phyloP scores from a whole-genome alignment of 129 eudicot species.

The Erigeron canadensis region DNA sequence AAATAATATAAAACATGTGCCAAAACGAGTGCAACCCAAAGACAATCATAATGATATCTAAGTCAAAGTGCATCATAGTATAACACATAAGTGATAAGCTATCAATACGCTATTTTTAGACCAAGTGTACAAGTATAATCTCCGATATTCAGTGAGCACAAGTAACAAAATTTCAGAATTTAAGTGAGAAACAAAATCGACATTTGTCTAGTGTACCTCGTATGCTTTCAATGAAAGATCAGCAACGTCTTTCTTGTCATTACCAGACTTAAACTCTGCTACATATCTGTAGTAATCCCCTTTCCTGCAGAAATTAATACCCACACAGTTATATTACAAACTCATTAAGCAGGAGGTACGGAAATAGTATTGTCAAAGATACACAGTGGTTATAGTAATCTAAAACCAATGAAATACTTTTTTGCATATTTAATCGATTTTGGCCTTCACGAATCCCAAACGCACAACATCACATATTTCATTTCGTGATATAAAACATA shows the following conservation, averaged over 20 bases:
- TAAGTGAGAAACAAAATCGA: background rate
- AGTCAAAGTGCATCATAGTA: background rate
- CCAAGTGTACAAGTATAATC: background rate
- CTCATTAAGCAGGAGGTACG: slow-evolving; percentile 1
- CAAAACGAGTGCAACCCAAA: background rate
- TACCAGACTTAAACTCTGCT: slow-evolving; percentile 58
- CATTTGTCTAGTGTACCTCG: slow-evolving; percentile 35
- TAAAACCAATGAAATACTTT: background rate
- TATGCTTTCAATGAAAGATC: slow-evolving; percentile 64
- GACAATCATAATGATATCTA: background rate
- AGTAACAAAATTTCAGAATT: background rate
- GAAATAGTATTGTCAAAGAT: background rate
- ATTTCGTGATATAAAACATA: slow-evolving; percentile 6
- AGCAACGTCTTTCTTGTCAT: slow-evolving; percentile 63
- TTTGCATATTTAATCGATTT: slow-evolving; percentile 9
- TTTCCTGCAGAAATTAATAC: slow-evolving; percentile 44
- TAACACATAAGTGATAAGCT: background rate
- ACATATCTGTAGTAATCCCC: slow-evolving; percentile 62
- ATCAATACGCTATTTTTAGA: background rate
- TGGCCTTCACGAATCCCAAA: slow-evolving; percentile 4
- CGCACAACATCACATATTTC: background rate
- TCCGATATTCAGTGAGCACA: background rate
- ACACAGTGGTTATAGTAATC: background rate
- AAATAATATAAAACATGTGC: no score
- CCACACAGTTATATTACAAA: background rate